phyloP scores from a whole-genome alignment of 768 basidiomycete species.

The Ramaria sp. region DNA sequence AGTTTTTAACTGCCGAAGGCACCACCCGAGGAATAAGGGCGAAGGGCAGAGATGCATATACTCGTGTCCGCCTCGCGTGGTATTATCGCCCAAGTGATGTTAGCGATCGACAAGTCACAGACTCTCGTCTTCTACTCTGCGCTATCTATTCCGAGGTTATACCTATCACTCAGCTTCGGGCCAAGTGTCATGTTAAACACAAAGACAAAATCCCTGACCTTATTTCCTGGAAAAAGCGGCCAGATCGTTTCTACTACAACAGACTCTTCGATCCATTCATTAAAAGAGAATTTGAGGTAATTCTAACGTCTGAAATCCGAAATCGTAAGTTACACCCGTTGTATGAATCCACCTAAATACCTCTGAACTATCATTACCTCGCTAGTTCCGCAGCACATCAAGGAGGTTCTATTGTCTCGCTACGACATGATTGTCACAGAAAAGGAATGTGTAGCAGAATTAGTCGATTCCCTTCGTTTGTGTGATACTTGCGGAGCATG shows the following conservation, averaged over 20 bases:
- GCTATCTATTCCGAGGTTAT: slow-evolving; percentile 95
- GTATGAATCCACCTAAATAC: slow-evolving; percentile 10
- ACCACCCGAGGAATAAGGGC: slow-evolving; percentile 39
- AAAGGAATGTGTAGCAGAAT: slow-evolving; percentile 83
- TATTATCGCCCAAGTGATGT: slow-evolving; percentile 97
- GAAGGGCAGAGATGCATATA: slow-evolving; percentile 57
- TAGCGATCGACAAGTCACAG: slow-evolving; percentile 80
- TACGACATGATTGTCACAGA: slow-evolving; percentile 96
- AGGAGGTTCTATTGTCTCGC: slow-evolving; percentile 61
- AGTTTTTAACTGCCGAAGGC: slow-evolving; percentile 79
- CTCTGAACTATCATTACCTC: slow-evolving; percentile 10
- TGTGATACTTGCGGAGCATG: slow-evolving; percentile 82
- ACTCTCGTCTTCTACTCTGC: slow-evolving; percentile 85
- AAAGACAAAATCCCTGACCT: slow-evolving; percentile 92
- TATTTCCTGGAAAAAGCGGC: slow-evolving; percentile 85
- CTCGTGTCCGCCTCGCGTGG: slow-evolving; percentile 86
- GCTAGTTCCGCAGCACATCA: slow-evolving; percentile 72
- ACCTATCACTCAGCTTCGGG: slow-evolving; percentile 88
- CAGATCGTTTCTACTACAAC: slow-evolving; percentile 94
- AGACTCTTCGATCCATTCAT: slow-evolving; percentile 96
- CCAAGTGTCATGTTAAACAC: slow-evolving; percentile 89
- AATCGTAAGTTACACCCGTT: slow-evolving; percentile 46
- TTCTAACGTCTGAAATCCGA: slow-evolving; percentile 73
- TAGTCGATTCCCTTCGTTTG: slow-evolving; percentile 75
- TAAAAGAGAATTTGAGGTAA: slow-evolving; percentile 95